Base-by-base conservation (phyloP, 139 green algal genomes). In the Chlorella vulgaris region DNA sequence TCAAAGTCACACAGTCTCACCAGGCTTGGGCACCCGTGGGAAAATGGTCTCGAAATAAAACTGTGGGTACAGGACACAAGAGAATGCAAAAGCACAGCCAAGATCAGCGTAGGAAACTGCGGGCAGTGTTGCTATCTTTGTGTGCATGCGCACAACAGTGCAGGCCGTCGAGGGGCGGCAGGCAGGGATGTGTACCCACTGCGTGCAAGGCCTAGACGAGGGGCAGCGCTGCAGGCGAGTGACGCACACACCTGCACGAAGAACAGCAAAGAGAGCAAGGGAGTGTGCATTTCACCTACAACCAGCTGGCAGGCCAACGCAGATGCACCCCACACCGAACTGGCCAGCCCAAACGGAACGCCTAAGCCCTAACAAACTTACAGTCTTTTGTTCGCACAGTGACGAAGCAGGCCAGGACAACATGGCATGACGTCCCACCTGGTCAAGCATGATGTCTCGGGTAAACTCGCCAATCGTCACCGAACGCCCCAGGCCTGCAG, bases 1-100 rank as follows among this genome's bases (percentile, higher is more conserved):
- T n/a, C 7, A 28, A 51, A 51, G 35, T 31, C 36, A 36, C n/a
- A n/a, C n/a, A n/a, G n/a, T n/a, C n/a, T 8, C 73, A 79, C 73
- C 73, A 21, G 91, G 88, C 88, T 98, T 97, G 42, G 96, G 96
- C 33, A 99, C 95, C 55, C 96, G 91, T 19, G 95, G 95, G 81
- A 98, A 98, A 78, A 99, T 96, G 35, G 95, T 98, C 88, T 99
- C 96, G 85, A 98, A 99, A 85, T 99, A 99, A 84, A 97, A 98
- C 95, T 98, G 90, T 84, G 76, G 35, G 66, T 24, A 47, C n/a
- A n/a, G n/a, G n/a, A n/a, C n/a, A n/a, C n/a, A n/a, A 80, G n/a
- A n/a, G n/a, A n/a, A n/a, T n/a, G n/a, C n/a, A n/a, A n/a, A n/a
- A n/a, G n/a, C n/a, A n/a, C n/a, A n/a, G 35, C 42, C 29, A 47